These are phyloP conservation scores for Yamadazyma philogaea DNA, from an alignment of 805 yeast species.

Conservation along the genomic window DNA sequence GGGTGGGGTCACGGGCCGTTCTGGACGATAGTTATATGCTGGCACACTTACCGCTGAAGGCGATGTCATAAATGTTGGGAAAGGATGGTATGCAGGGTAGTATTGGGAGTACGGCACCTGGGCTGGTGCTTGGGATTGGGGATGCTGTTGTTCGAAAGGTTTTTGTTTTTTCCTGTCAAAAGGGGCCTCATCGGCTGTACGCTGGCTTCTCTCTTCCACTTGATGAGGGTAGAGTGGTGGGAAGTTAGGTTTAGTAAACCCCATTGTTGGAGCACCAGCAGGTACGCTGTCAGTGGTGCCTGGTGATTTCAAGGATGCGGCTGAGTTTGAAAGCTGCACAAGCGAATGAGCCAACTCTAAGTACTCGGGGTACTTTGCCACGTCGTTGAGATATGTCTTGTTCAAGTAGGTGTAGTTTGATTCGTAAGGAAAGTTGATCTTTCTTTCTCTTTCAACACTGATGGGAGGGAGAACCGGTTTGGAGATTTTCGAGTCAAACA, in stretches of 20 bases:
- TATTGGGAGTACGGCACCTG: slow-evolving; percentile 4
- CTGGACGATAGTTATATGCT: slow-evolving; percentile 11
- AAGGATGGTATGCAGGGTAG: slow-evolving; percentile 11
- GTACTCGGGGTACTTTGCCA: slow-evolving; percentile 46
- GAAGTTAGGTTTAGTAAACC: slow-evolving; percentile 6
- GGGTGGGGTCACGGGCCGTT: slow-evolving; percentile 18
- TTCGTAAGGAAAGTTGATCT: slow-evolving; percentile 52
- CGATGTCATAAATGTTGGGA: slow-evolving; percentile 12
- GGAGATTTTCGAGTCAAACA: slow-evolving; percentile 37
- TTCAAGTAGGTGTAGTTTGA: slow-evolving; percentile 50
- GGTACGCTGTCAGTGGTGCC: too few relatives aligned
- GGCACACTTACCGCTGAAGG: slow-evolving; percentile 11
- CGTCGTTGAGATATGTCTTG: slow-evolving; percentile 47
- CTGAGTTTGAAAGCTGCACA: slow-evolving; percentile 29
- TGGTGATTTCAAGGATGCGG: too few relatives aligned
- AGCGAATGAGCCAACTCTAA: slow-evolving; percentile 45
- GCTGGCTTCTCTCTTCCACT: slow-evolving; percentile 1
- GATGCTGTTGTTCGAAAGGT: slow-evolving; percentile 5
- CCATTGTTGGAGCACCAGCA: not conserved
- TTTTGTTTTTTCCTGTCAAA: slow-evolving; percentile 4
- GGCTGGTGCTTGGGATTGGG: not conserved
- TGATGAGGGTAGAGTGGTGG: slow-evolving; percentile 19
- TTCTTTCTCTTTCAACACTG: slow-evolving; percentile 24
- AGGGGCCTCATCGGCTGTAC: not conserved
- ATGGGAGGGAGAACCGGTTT: slow-evolving; percentile 19